These are phyloP conservation scores for Xylaria curta DNA, from an alignment of 495 filamentous ascomycete species.

Conservation along the genomic window DNA sequence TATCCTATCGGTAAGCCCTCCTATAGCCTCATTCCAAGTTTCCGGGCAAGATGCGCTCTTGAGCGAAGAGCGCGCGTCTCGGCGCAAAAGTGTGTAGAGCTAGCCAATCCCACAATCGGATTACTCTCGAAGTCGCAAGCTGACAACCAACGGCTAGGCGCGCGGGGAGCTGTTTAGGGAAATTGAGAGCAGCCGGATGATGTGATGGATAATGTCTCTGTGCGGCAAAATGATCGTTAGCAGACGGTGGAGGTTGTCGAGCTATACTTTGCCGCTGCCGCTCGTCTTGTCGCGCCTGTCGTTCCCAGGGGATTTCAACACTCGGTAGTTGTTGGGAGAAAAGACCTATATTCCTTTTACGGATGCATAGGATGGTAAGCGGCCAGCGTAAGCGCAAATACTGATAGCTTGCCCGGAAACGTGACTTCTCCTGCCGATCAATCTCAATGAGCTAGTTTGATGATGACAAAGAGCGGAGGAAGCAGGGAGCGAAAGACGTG, in stretches of 20 bases:
- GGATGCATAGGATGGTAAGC: constrained; percentile 2
- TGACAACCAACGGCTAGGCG: constrained; percentile 15
- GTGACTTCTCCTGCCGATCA: not conserved
- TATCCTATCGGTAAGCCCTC: constrained; percentile 17
- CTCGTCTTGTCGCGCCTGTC: constrained; percentile 23
- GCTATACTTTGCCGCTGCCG: constrained; percentile 18
- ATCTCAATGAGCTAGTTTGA: not conserved
- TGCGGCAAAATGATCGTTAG: constrained; percentile 19
- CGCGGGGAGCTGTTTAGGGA: constrained; percentile 25
- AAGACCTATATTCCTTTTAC: constrained; percentile 1
- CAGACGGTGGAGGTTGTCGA: constrained; percentile 21
- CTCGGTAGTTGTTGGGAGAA: constrained; percentile 15
- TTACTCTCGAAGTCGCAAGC: constrained; percentile 10
- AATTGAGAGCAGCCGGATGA: constrained; percentile 19
- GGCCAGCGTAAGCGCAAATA: constrained; percentile 4
- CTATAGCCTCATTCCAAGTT: constrained; percentile 16
- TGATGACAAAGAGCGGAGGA: constrained; percentile 12
- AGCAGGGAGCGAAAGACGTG: not conserved
- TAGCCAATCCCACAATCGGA: constrained; percentile 20
- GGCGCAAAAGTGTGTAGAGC: constrained; percentile 12
- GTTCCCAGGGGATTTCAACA: not conserved
- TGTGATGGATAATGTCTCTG: constrained; percentile 22
- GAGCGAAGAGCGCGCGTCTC: constrained; percentile 23
- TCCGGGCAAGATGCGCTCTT: not conserved
- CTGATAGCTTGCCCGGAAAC: not conserved